Percentiles rank a stretch among this genome's conserved stretches.
Evolutionary conservation across 208 protist genomes (phyloP).

Genomic region (Endotrypanum monterogeii): DNA sequence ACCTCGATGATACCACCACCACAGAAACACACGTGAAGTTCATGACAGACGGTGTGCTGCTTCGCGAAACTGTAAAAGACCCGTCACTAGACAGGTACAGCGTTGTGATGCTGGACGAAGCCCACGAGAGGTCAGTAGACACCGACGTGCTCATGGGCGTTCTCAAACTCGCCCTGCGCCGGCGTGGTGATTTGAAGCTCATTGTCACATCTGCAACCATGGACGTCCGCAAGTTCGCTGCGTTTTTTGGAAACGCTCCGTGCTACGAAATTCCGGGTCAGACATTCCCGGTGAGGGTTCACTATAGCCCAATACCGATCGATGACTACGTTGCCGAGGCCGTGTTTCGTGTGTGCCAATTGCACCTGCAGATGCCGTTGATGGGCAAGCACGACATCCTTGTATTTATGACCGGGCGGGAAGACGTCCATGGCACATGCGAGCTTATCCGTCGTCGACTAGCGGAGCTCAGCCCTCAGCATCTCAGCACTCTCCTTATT

Average conservation of each 20-base stretch:
- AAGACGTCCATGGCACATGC: slow-evolving; percentile 96
- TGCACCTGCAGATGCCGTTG: slow-evolving; percentile 87
- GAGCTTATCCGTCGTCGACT: slow-evolving; percentile 90
- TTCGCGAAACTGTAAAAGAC: slow-evolving; percentile 94
- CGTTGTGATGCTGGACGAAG: slow-evolving; percentile 99
- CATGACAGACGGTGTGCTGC: slow-evolving; percentile 97
- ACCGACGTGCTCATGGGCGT: slow-evolving; percentile 99
- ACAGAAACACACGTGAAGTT: slow-evolving; percentile 93
- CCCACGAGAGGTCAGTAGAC: slow-evolving; percentile 96
- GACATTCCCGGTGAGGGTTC: slow-evolving; percentile 90
- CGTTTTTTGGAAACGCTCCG: slow-evolving; percentile 96
- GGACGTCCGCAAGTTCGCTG: slow-evolving; percentile 96
- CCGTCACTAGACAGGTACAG: slow-evolving; percentile 90
- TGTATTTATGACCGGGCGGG: slow-evolving; percentile 98
- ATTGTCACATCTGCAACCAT: slow-evolving; percentile 99
- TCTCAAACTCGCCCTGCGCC: slow-evolving; percentile 87
- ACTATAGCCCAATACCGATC: slow-evolving; percentile 85
- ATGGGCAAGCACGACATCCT: slow-evolving; percentile 96
- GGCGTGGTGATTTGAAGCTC: slow-evolving; percentile 96
- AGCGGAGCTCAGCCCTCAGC: slow-evolving; percentile 90
- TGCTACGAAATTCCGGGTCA: slow-evolving; percentile 98
- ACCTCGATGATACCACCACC: slow-evolving; percentile 90
- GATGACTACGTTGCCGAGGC: slow-evolving; percentile 81
- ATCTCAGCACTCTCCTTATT: slow-evolving; percentile 89
- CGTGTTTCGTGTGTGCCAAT: slow-evolving; percentile 80